These are phyloP conservation scores for Marasmius sp. DNA, from an alignment of 1,284 basidiomycete genomes.

Conservation along the genomic window DNA sequence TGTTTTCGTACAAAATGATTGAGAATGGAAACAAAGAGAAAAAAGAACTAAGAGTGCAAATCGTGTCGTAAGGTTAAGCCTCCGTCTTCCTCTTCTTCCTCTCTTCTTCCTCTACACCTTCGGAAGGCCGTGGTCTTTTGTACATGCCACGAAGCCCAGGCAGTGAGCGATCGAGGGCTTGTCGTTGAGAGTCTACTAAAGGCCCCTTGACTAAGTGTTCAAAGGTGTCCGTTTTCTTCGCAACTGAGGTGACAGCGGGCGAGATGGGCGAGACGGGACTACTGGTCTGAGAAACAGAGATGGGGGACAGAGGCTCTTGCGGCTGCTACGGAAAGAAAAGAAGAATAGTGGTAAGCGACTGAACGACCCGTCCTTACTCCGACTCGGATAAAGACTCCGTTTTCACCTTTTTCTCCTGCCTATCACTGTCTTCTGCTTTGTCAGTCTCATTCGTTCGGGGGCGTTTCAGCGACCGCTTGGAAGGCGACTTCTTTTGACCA, in stretches of 20 bases:
- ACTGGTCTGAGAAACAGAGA: background rate
- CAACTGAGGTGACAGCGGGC: background rate
- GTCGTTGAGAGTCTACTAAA: background rate
- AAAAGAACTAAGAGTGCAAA: constrained; percentile 3
- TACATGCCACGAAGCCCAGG: background rate
- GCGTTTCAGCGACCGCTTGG: constrained; percentile 30
- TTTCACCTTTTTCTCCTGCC: constrained; percentile 8
- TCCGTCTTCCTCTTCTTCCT: constrained; percentile 27
- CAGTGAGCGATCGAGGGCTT: background rate
- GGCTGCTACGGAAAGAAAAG: background rate
- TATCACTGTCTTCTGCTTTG: constrained; percentile 5
- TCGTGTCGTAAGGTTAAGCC: constrained; percentile 13
- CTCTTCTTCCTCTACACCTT: constrained; percentile 17
- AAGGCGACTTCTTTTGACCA: constrained; percentile 23
- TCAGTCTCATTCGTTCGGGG: constrained; percentile 20
- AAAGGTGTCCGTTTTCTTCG: background rate
- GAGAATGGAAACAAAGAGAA: constrained; percentile 10
- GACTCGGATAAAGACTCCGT: constrained; percentile 1
- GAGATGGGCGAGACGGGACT: background rate
- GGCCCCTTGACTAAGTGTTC: background rate
- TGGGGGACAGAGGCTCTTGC: background rate
- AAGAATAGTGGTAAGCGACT: background rate
- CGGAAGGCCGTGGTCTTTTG: background rate
- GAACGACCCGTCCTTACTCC: constrained; percentile 9
- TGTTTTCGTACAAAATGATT: background rate